These are phyloP conservation scores for Melanomma pulvis-pyrius DNA, from an alignment of 495 filamentous ascomycete genomes.

Conservation along the genomic window DNA sequence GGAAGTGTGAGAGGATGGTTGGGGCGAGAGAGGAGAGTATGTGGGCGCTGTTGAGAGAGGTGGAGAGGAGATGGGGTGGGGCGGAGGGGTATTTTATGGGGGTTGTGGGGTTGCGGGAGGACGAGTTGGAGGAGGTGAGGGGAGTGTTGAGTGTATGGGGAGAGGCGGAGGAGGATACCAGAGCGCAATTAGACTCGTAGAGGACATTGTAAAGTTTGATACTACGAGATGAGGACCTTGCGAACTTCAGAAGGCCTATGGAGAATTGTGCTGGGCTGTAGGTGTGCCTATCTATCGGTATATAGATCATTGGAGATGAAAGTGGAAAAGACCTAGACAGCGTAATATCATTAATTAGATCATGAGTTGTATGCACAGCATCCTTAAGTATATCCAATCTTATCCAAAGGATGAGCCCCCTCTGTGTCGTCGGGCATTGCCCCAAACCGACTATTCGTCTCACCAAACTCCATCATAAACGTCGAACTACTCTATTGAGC, in stretches of 20 bases:
- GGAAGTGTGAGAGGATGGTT: slow-evolving; percentile 32
- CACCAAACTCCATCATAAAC: too few species aligned
- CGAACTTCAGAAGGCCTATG: too few species aligned
- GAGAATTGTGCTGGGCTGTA: too few species aligned
- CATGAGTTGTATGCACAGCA: not conserved
- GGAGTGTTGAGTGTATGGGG: slow-evolving; percentile 9
- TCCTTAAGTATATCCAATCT: not conserved
- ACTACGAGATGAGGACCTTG: too few species aligned
- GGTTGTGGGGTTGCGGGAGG: slow-evolving; percentile 15
- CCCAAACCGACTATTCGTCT: too few species aligned
- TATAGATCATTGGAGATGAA: too few species aligned
- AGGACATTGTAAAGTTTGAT: too few species aligned
- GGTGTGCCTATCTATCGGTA: too few species aligned
- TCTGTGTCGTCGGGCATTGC: not conserved
- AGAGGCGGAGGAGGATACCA: not conserved
- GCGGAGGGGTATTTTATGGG: slow-evolving; percentile 20
- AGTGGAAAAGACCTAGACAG: too few species aligned
- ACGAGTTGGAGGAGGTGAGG: slow-evolving; percentile 22
- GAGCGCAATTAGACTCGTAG: not conserved
- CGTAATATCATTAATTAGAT: not conserved
- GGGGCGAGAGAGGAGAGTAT: slow-evolving; percentile 33
- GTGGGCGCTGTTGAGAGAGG: slow-evolving; percentile 21
- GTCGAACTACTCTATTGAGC: too few species aligned
- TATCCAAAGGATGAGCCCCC: not conserved
- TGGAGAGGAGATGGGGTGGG: slow-evolving; percentile 26